phyloP scores from a whole-genome alignment of 129 eudicot species.

The Flaveria trinervia region DNA sequence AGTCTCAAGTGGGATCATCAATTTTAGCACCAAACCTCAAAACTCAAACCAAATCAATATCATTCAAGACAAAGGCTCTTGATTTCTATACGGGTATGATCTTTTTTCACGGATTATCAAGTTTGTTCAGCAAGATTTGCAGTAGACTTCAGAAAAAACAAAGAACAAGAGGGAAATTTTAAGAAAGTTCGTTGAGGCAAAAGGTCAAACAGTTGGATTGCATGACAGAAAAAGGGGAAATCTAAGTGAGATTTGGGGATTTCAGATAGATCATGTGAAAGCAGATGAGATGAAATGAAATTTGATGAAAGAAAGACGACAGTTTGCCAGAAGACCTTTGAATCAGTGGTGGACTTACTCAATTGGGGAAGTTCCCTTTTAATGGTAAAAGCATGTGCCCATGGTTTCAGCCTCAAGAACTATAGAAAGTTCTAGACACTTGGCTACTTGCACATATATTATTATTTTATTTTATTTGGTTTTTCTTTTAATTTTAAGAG shows the following conservation, averaged over 20 bases:
- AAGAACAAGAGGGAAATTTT: neutral
- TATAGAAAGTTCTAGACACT: constrained; percentile 38
- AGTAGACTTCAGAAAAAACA: neutral
- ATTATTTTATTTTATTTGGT: neutral
- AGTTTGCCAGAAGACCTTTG: constrained; percentile 32
- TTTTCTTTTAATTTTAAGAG: neutral
- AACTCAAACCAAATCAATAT: too few species aligned
- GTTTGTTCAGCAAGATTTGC: constrained; percentile 9
- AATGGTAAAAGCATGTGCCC: constrained; percentile 32
- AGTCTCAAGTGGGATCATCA: constrained; percentile 25
- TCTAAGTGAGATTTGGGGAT: constrained; percentile 11
- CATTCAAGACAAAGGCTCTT: neutral
- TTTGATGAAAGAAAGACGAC: constrained; percentile 25
- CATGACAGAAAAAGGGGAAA: constrained; percentile 18
- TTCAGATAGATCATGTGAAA: constrained; percentile 21
- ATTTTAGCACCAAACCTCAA: constrained; percentile 10
- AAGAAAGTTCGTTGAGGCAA: constrained; percentile 21
- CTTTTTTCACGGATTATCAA: constrained; percentile 12
- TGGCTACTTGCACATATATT: constrained; percentile 7
- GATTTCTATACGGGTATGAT: constrained; percentile 3
- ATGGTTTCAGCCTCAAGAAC: constrained; percentile 32
- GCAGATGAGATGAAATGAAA: constrained; percentile 34
- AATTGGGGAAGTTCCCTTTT: constrained; percentile 52
- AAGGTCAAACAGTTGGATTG: constrained; percentile 30
- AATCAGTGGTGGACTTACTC: constrained; percentile 41